Conservation (phyloP, 192 early-diverging fungal genomes). For the Podila epigama region DNA sequence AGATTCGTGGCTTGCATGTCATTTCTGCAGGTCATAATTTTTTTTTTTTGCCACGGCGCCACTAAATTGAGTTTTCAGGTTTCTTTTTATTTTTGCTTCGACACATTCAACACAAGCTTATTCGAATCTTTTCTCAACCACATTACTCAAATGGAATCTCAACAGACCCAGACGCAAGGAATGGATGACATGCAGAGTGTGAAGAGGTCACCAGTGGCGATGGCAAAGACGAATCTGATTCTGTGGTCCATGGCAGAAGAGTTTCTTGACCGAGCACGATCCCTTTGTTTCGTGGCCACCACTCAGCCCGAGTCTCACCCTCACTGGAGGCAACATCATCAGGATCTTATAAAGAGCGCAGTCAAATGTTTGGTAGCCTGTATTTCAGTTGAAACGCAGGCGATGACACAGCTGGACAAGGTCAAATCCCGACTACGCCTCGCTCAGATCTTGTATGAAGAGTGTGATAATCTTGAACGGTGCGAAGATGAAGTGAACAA, state of each 20-base stretch:
- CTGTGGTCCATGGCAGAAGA: conserved; percentile 41
- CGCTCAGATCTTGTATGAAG: conserved; percentile 51
- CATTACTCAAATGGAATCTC: not conserved
- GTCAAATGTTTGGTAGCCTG: conserved; percentile 50
- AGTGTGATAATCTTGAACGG: conserved; percentile 45
- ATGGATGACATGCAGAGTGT: too few species aligned
- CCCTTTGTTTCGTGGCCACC: conserved; percentile 35
- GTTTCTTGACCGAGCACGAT: conserved; percentile 26
- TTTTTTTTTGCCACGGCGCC: too few species aligned
- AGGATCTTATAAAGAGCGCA: conserved; percentile 33
- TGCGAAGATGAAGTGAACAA: conserved; percentile 36
- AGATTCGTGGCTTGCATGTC: too few species aligned
- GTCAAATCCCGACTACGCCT: conserved; percentile 46
- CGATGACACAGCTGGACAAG: conserved; percentile 40
- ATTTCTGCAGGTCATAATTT: too few species aligned
- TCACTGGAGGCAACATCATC: conserved; percentile 26
- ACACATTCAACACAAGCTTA: too few species aligned
- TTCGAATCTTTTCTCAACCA: too few species aligned
- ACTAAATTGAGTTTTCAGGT: too few species aligned
- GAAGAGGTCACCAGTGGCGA: conserved; percentile 1
- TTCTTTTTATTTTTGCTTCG: too few species aligned
- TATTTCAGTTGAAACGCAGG: conserved; percentile 16
- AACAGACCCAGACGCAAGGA: not conserved
- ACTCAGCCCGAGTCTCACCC: conserved; percentile 38
- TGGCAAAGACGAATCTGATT: conserved; percentile 27